Evolutionary conservation across 1,284 basidiomycete genomes (phyloP).

Genomic region (Ganoderma lucidum): DNA sequence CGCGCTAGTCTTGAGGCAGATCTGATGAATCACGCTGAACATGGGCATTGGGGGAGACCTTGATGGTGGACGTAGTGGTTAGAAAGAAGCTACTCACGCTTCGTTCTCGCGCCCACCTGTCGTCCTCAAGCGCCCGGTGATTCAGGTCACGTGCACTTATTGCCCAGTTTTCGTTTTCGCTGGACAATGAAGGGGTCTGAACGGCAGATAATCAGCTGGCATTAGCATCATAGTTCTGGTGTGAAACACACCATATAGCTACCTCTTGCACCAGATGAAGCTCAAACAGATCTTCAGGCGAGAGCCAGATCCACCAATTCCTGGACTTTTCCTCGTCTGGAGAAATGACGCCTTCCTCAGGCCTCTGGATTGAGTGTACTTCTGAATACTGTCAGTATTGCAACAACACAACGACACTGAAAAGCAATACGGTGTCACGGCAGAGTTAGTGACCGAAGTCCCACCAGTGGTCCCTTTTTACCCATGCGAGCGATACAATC

Average conservation of each 20-base stretch:
- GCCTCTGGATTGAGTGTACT: not conserved
- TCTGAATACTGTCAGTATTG: not conserved
- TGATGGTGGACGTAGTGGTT: constrained; percentile 25
- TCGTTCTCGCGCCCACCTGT: constrained; percentile 11
- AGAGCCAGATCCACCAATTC: constrained; percentile 5
- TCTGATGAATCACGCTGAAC: constrained; percentile 7
- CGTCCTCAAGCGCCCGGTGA: constrained; percentile 15
- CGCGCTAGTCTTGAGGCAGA: constrained; percentile 20
- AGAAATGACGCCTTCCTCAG: not conserved
- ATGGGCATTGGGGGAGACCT: constrained; percentile 18
- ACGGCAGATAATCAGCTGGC: not conserved
- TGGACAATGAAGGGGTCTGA: not conserved
- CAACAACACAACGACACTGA: not conserved
- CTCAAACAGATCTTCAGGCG: not conserved
- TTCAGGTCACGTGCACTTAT: constrained; percentile 5
- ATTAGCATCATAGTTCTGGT: not conserved
- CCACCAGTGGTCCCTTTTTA: not conserved
- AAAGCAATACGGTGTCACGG: not conserved
- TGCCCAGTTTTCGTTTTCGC: not conserved
- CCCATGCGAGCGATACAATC: not conserved
- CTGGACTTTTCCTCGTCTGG: not conserved
- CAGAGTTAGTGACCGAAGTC: not conserved
- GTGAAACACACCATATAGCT: not conserved
- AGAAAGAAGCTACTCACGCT: constrained; percentile 18
- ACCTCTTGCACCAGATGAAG: not conserved